phyloP scores from a whole-genome alignment of 176 grass and related monocot species.

The Avena eriantha region DNA sequence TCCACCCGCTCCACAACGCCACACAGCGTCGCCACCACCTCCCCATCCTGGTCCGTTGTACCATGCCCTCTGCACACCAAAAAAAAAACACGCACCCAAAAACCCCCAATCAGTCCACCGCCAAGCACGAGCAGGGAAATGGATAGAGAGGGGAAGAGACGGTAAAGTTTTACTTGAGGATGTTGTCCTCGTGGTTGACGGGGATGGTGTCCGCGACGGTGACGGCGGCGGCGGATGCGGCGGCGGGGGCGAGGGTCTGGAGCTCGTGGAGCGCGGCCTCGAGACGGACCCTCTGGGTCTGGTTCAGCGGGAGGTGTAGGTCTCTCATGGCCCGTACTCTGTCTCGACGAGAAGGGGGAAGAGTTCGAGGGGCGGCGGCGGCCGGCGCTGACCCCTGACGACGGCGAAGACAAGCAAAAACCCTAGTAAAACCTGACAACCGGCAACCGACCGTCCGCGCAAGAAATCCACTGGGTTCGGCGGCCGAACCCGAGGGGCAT shows the following conservation, averaged over 20 bases:
- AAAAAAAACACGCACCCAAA: not conserved
- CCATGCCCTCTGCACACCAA: conserved; percentile 74
- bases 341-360: not conserved
- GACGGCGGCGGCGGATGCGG: conserved; percentile 58
- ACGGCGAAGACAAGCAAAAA: not conserved
- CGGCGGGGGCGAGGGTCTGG: conserved; percentile 46
- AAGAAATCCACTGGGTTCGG: not conserved
- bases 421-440: conserved; percentile 42
- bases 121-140: not conserved
- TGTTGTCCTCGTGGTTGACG: conserved; percentile 90
- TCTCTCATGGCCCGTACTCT: conserved; percentile 53
- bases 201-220: conserved; percentile 80
- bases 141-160: not conserved
- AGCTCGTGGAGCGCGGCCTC: conserved; percentile 78
- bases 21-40: conserved; percentile 91
- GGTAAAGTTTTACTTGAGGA: conserved; percentile 70
- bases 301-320: conserved; percentile 83
- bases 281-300: conserved; percentile 90
- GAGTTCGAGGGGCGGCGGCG: not conserved
- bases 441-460: not conserved
- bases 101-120: not conserved
- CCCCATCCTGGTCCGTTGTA: conserved; percentile 69
- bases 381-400: not conserved
- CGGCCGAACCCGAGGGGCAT: not conserved
- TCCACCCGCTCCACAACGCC: conserved; percentile 92